These are phyloP conservation scores for Dendrobium nobile DNA, from an alignment of 106 monocot species.

Conservation along the genomic window DNA sequence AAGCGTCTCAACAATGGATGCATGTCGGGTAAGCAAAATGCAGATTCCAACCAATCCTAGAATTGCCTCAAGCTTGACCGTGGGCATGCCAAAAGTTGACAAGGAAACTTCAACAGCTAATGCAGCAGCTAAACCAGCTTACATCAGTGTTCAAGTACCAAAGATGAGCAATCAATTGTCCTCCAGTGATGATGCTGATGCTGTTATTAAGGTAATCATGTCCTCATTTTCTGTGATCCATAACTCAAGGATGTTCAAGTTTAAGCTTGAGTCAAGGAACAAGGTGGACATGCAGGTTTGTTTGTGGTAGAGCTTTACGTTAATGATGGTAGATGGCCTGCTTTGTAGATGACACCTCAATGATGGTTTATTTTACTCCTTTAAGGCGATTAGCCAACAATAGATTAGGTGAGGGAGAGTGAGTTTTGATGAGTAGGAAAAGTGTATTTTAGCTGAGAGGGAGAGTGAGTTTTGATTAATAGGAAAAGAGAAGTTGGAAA, in stretches of 20 bases:
- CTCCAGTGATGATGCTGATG: slow-evolving; percentile 41
- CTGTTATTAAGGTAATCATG: slow-evolving; percentile 35
- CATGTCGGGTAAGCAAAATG: slow-evolving; percentile 62
- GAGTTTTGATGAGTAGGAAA: not conserved
- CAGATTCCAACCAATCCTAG: slow-evolving; percentile 98
- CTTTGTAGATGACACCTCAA: not conserved
- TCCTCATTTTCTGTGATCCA: slow-evolving; percentile 6
- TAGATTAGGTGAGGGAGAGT: not conserved
- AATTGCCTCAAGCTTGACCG: slow-evolving; percentile 66
- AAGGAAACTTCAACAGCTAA: slow-evolving; percentile 37
- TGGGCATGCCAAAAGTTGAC: slow-evolving; percentile 46
- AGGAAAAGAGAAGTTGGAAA: not conserved
- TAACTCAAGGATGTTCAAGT: not conserved
- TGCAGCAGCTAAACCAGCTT: slow-evolving; percentile 65
- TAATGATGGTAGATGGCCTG: not conserved
- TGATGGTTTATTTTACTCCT: not conserved
- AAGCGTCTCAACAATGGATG: slow-evolving; percentile 21
- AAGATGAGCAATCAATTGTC: slow-evolving; percentile 35
- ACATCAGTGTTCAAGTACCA: slow-evolving; percentile 53
- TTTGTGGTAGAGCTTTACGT: not conserved
- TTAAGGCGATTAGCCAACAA: not conserved
- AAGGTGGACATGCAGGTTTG: not conserved
- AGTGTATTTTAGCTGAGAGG: not conserved
- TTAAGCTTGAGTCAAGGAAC: not conserved
- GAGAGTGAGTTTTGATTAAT: not conserved